Conservation (phyloP, 2,329 filamentous ascomycete species). For the Diplocarpon rosae region DNA sequence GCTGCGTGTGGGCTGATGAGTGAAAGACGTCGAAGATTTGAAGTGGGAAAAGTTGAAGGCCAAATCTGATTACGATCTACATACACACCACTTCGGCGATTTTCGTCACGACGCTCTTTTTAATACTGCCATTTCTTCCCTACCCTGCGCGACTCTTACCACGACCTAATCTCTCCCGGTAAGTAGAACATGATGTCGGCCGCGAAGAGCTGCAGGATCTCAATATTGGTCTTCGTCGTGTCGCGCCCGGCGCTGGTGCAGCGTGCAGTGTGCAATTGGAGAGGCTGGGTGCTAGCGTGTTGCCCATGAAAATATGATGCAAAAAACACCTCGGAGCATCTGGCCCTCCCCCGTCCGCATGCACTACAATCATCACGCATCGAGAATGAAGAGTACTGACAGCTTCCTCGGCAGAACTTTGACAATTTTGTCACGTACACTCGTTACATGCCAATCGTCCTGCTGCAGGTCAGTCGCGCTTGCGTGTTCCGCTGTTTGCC, state of each 20-base stretch:
- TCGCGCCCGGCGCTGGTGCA: too few relatives aligned
- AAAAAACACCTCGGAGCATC: too few relatives aligned
- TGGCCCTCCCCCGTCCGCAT: too few relatives aligned
- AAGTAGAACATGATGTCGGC: too few relatives aligned
- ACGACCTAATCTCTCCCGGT: not conserved
- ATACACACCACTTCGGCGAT: conserved; percentile 19
- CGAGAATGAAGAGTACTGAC: conserved; percentile 16
- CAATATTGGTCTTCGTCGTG: too few relatives aligned
- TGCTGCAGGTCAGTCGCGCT: conserved; percentile 33
- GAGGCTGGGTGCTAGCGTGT: too few relatives aligned
- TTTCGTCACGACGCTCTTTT: conserved; percentile 30
- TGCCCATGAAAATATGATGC: too few relatives aligned
- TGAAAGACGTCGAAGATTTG: conserved; percentile 11
- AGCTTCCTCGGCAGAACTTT: conserved; percentile 30
- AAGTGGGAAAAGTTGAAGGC: not conserved
- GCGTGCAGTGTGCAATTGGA: too few relatives aligned
- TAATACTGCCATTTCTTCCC: conserved; percentile 15
- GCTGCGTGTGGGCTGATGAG: conserved; percentile 23
- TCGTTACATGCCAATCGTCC: conserved; percentile 37
- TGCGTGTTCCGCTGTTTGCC: not conserved
- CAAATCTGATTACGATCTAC: conserved; percentile 18
- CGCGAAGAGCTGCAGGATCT: too few relatives aligned
- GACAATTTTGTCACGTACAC: conserved; percentile 47
- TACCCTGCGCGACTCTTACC: not conserved
- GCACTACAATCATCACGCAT: conserved; percentile 4